A percentile compares a stretch with the other conserved stretches of the same genome.
phyloP scores from a whole-genome alignment of 2,329 filamentous ascomycete species.

The Uncinocarpus reesii region DNA sequence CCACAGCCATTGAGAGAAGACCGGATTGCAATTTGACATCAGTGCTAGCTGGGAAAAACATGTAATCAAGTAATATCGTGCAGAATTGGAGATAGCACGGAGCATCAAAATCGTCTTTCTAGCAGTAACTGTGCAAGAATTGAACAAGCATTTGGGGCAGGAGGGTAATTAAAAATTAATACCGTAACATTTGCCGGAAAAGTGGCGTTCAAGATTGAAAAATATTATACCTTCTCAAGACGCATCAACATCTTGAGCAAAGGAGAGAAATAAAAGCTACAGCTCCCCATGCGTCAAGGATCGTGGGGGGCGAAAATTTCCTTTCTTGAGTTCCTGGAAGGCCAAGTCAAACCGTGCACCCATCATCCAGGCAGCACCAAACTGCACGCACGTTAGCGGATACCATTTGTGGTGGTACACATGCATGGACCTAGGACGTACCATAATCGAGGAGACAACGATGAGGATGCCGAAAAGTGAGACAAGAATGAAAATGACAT shows the following conservation, averaged over 20 bases:
- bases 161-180: slow-evolving; percentile 13
- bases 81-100: not conserved
- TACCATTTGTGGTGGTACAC: slow-evolving; percentile 1
- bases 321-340: slow-evolving; percentile 44
- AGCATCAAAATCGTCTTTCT: slow-evolving; percentile 5
- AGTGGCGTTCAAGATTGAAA: slow-evolving; percentile 12
- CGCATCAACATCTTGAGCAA: slow-evolving; percentile 20
- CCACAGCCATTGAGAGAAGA: slow-evolving; percentile 60
- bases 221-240: not conserved
- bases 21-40: slow-evolving; percentile 99
- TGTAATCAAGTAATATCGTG: not conserved
- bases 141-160: not conserved
- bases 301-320: slow-evolving; percentile 36
- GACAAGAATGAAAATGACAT: slow-evolving; percentile 30
- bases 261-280: slow-evolving; percentile 23
- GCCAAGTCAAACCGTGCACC: slow-evolving; percentile 74
- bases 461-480: slow-evolving; percentile 58
- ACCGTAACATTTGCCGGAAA: slow-evolving; percentile 1
- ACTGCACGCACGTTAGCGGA: slow-evolving; percentile 40
- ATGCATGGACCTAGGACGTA: slow-evolving; percentile 39
- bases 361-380: slow-evolving; percentile 65
- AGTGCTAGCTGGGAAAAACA: slow-evolving; percentile 54
- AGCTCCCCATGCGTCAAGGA: slow-evolving; percentile 36
- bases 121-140: not conserved
- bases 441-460: slow-evolving; percentile 67